phyloP scores from a whole-genome alignment of 371 early-diverging fungal genomes.

The Scutellospora calospora region DNA sequence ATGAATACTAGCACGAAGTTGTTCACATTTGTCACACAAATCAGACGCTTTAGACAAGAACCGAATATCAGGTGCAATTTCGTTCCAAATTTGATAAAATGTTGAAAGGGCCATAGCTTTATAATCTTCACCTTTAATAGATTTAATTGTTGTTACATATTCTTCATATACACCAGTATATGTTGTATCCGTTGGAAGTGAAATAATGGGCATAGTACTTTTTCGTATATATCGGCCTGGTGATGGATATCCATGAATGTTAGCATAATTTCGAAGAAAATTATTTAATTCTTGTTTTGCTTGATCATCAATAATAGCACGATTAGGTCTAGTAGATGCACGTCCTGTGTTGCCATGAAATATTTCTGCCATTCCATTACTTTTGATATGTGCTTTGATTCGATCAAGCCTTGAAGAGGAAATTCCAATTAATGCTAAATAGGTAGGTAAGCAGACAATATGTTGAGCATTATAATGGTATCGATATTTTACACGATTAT shows the following conservation, averaged over 20 bases:
- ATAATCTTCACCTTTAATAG: neutral
- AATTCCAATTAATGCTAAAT: neutral
- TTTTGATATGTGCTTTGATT: neutral
- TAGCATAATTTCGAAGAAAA: neutral
- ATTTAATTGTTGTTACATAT: neutral
- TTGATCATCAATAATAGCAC: neutral
- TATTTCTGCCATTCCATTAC: neutral
- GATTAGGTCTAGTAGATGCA: neutral
- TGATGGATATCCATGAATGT: neutral
- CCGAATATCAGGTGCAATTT: neutral
- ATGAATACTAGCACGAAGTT: neutral
- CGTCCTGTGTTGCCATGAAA: neutral
- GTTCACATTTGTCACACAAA: neutral
- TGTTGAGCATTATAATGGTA: neutral
- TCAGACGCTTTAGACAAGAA: neutral
- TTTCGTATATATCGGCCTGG: neutral
- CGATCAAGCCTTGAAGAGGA: neutral
- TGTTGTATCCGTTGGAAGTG: neutral
- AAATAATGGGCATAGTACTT: neutral
- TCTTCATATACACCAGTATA: neutral
- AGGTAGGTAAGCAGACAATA: neutral
- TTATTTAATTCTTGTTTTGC: neutral
- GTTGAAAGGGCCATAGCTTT: neutral
- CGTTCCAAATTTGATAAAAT: neutral
- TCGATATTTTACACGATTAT: neutral